Base-by-base conservation (phyloP, 192 early-diverging fungal species). In the Allomyces javanicus region DNA sequence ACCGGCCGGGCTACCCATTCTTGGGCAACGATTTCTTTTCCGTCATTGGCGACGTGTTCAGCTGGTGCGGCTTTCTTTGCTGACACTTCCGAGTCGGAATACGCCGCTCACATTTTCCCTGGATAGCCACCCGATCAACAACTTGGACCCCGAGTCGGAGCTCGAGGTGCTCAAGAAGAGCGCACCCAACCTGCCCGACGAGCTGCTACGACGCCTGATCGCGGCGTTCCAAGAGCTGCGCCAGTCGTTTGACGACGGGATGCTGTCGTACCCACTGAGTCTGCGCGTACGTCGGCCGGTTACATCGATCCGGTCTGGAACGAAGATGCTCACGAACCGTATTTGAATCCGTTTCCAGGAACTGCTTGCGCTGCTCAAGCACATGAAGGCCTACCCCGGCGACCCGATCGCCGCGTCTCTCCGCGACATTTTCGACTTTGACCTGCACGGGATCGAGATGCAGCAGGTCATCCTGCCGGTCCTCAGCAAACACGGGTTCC, bases 341-440 rank as follows among this genome's bases (percentile, higher is more conserved):
- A 9, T 9, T 40, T 40, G 33, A 0, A 40, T 9, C 33, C 33
- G 2, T 9, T 40, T 40, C 33, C 21, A 58, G 50, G 50, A 58
- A 58, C 17, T 58, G 7, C 50, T 58, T 3, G 17, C 12, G 17
- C 50, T 58, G 17, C 17, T 58, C 50, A 14, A n/a, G 5, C 50
- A 58, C 50, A 58, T 45, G 10, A 22, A 64, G 71, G 73, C 70
- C 24, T 91, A 82, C 66, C 81, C 84, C 23, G 79, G 83, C 45
- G 87, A 90, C 65, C 75, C 79, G 24, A 78, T 89, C 40, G 80
- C 81, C 24, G 75, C 79, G 26, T 81, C 85, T 21, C 73, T 91
- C 10, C 79, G 83, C 63, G 89, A 91, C 65, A 85, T 91, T 0
- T 88, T 91, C 73, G 89, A 91, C 69, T 89, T 89, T 71, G 89